phyloP scores from a whole-genome alignment of 768 basidiomycete genomes.

The Erythrobasidium yunnanense region DNA sequence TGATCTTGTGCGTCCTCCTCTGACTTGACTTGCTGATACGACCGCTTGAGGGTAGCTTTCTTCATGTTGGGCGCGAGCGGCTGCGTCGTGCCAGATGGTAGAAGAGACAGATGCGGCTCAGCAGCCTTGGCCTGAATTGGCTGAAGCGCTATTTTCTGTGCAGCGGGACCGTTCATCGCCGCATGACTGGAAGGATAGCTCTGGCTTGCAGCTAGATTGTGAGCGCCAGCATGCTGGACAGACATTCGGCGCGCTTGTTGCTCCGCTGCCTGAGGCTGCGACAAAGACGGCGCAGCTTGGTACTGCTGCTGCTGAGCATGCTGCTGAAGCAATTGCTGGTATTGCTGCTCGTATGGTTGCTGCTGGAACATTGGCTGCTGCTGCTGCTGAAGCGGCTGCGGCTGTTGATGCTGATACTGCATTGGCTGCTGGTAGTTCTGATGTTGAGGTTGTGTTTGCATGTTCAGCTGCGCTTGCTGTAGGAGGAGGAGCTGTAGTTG shows the following conservation, averaged over 20 bases:
- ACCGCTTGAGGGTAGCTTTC: slow-evolving; percentile 12
- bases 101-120: background rate
- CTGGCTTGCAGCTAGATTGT: too few species aligned
- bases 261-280: too few species aligned
- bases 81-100: slow-evolving; percentile 7
- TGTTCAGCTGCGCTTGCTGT: slow-evolving; percentile 13
- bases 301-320: background rate
- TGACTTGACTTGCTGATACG: slow-evolving; percentile 25
- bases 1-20: slow-evolving; percentile 7
- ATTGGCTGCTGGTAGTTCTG: background rate
- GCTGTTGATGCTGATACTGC: background rate
- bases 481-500: slow-evolving; percentile 8
- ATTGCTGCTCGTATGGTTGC: too few species aligned
- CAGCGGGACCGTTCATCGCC: too few species aligned
- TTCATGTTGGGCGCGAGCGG: background rate
- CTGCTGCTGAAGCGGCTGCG: slow-evolving; percentile 11
- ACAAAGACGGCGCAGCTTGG: too few species aligned
- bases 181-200: too few species aligned
- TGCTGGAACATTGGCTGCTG: too few species aligned
- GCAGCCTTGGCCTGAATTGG: background rate
- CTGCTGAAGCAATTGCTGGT: too few species aligned
- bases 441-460: slow-evolving; percentile 4
- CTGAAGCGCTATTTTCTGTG: background rate
- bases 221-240: too few species aligned
- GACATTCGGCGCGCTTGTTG: too few species aligned